Evolutionary conservation across 139 green algal species (phyloP).

Genomic region (Chara braunii): DNA sequence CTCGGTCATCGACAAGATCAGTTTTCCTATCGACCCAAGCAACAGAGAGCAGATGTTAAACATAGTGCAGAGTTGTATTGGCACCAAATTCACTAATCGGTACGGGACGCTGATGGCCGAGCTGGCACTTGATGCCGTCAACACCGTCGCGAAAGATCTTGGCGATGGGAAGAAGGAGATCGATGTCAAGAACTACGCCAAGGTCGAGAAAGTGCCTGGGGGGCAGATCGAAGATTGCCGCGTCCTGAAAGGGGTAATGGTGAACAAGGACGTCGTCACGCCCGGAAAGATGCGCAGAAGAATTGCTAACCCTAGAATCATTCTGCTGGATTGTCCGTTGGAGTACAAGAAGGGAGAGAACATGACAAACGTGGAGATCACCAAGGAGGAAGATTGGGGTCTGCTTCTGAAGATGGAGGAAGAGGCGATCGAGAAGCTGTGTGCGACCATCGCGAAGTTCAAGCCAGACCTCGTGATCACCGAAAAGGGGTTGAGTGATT

Average conservation of each 20-base stretch:
- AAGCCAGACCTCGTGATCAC: constrained; percentile 98
- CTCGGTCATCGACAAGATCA: constrained; percentile 70
- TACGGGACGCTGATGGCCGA: constrained; percentile 91
- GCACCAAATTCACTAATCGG: constrained; percentile 93
- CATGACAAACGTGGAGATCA: constrained; percentile 97
- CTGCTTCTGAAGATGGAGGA: constrained; percentile 92
- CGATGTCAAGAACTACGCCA: constrained; percentile 98
- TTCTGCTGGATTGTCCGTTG: constrained; percentile 95
- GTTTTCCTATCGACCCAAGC: constrained; percentile 82
- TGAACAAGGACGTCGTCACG: constrained; percentile 96
- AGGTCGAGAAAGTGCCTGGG: constrained; percentile 92
- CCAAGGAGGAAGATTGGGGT: constrained; percentile 90
- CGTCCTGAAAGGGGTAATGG: constrained; percentile 92
- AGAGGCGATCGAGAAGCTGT: constrained; percentile 75
- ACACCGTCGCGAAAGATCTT: constrained; percentile 59
- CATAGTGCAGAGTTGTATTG: constrained; percentile 89
- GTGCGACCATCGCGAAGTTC: constrained; percentile 72
- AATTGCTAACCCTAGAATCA: constrained; percentile 87
- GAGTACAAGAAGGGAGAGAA: constrained; percentile 99
- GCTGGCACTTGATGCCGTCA: constrained; percentile 88
- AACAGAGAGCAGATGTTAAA: constrained; percentile 86
- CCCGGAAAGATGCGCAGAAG: constrained; percentile 86
- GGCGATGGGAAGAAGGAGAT: constrained; percentile 71
- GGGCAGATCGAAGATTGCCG: constrained; percentile 52
- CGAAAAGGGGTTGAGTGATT: constrained; percentile 91